Base-by-base conservation (phyloP, 805 yeast species). In the Yamadazyma insecticola region DNA sequence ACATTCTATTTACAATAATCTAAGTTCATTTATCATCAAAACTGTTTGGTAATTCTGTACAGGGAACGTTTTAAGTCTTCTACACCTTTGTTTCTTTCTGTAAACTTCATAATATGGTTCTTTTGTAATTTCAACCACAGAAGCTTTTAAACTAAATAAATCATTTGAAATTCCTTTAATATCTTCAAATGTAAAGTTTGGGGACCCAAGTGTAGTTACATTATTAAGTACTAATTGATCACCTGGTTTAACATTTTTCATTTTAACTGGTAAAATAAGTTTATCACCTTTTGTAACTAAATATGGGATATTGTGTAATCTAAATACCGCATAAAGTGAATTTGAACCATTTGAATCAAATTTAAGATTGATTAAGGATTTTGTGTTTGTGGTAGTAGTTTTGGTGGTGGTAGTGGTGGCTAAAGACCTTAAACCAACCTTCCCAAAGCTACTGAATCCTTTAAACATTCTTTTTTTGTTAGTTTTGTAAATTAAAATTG, bases 271-370 rank as follows among this genome's bases (percentile, higher is more conserved):
- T 23, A 92, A 58, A 15, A 78, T 72, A 31, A 92, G 73, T 43
- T 70, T 73, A 56, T 92, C 99, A 14, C 99, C 99, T 44, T 80
- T 76, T 16, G 97, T 88, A 12, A 92, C 92, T 39, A 92, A 65
- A 50, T 85, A 88, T 25, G 92, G 86, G 57, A 87, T 78, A 57
- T 81, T 76, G 63, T 87, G 92, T 22, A 92, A 73, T 45, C 76
- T 78, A 43, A 90, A 72, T 6, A 85, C 69, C 27, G 97, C 97
- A 52, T 87, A 92, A 19, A 90, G 59, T 40, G 74, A 75, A 25
- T 49, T 42, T 17, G 52, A 51, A 3, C 60, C 70, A 38, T 75
- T 74, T 29, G 79, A 74, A 33, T 81, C 78, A 30, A 76, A 70
- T 49, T 80, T 85, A 39, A n/a, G n/a, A n/a, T n/a, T n/a, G n/a